A percentile compares a stretch with the other conserved stretches of the same genome.
phyloP scores from a whole-genome alignment of 106 monocot species.

The Dendrobium officinale region DNA sequence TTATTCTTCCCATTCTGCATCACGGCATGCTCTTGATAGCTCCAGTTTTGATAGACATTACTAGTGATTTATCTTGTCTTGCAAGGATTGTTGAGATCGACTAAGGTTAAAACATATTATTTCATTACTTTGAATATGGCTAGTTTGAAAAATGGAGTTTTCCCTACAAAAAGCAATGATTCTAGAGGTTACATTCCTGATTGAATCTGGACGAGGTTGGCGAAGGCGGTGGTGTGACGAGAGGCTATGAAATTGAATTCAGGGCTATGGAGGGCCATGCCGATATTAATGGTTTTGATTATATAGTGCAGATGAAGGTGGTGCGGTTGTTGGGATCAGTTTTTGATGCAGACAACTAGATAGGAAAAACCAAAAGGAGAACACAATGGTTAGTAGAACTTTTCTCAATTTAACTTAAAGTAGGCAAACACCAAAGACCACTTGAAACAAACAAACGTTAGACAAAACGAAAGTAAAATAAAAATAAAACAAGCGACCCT shows the following conservation, averaged over 20 bases:
- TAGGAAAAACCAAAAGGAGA: too few species aligned
- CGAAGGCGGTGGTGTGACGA: not conserved
- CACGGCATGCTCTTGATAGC: not conserved
- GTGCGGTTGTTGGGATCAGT: not conserved
- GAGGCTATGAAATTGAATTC: too few species aligned
- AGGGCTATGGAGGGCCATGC: too few species aligned
- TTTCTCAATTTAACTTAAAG: too few species aligned
- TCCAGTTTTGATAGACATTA: not conserved
- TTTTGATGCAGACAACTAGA: too few species aligned
- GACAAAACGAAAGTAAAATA: too few species aligned
- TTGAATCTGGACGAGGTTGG: not conserved
- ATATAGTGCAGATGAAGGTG: not conserved
- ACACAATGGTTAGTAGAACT: too few species aligned
- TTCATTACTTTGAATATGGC: not conserved
- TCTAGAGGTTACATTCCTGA: not conserved
- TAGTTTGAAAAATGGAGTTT: not conserved
- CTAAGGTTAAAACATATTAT: not conserved
- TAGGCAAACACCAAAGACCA: too few species aligned
- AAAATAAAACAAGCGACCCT: too few species aligned
- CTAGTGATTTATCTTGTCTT: not conserved
- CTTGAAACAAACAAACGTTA: too few species aligned
- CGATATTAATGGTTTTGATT: too few species aligned
- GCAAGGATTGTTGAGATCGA: not conserved
- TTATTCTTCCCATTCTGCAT: too few species aligned
- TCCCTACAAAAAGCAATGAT: not conserved